Percentiles rank a stretch among this genome's conserved stretches.
Conservation (phyloP, 2,329 filamentous ascomycete genomes). For the Myriosclerotinia curreyana region DNA sequence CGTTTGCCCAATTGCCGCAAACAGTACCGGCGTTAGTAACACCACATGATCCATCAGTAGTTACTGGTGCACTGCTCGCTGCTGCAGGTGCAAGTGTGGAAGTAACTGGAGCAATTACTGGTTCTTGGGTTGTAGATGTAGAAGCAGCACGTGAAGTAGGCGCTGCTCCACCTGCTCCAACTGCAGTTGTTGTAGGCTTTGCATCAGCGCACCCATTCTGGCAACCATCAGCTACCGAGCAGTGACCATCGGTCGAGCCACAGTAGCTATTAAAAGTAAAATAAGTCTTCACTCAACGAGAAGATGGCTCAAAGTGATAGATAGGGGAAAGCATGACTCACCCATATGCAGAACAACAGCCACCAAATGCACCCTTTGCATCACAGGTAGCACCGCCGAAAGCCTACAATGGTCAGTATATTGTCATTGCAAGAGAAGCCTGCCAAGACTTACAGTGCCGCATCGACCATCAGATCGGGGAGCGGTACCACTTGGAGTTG, state of each 20-base stretch:
- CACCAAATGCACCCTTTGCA: conserved; percentile 33
- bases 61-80: conserved; percentile 40
- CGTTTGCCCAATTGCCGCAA: conserved; percentile 52
- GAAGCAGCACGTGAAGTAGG: neutral
- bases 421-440: neutral
- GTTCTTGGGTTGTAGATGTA: conserved; percentile 29
- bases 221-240: conserved; percentile 36
- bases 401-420: conserved; percentile 17
- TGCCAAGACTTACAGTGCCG: conserved; percentile 27
- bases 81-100: conserved; percentile 29
- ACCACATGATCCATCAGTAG: conserved; percentile 54
- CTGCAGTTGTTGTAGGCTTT: conserved; percentile 24
- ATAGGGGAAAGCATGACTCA: conserved; percentile 23
- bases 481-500: conserved; percentile 21
- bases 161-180: conserved; percentile 4
- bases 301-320: neutral
- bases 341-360: conserved; percentile 38
- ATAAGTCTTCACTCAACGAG: conserved; percentile 23
- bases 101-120: conserved; percentile 32
- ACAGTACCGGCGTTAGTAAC: conserved; percentile 47
- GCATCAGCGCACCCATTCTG: conserved; percentile 36
- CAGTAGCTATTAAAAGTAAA: conserved; percentile 34
- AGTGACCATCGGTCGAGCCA: conserved; percentile 35
- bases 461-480: conserved; percentile 36
- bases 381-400: conserved; percentile 37